Conservation (phyloP, 331 rosid genomes). For the Stylosanthes scabra region DNA sequence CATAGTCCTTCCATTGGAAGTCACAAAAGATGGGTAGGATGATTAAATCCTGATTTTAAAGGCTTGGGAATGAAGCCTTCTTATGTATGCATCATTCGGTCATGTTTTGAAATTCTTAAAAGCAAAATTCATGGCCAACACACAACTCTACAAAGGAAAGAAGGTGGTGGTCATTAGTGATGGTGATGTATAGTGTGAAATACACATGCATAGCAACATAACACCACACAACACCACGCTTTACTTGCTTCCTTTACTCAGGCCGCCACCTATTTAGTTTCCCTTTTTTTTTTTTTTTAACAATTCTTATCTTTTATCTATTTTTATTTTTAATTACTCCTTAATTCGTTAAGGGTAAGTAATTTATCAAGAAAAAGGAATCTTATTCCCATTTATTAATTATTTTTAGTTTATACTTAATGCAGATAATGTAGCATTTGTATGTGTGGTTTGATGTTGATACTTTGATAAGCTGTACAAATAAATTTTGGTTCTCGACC, state of each 20-base stretch:
- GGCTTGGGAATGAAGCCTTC: conserved; percentile 34
- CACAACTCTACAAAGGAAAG: conserved; percentile 25
- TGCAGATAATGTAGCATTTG: not conserved
- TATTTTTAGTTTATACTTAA: not conserved
- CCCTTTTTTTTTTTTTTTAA: not conserved
- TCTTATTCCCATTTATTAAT: not conserved
- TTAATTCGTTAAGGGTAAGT: not conserved
- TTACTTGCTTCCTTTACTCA: conserved; percentile 30
- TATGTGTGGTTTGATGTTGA: not conserved
- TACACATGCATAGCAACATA: conserved; percentile 22
- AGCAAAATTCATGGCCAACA: conserved; percentile 30
- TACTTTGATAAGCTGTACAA: not conserved
- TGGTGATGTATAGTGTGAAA: conserved; percentile 6
- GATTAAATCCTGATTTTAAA: conserved; percentile 25
- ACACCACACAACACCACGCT: conserved; percentile 12
- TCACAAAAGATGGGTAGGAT: conserved; percentile 25
- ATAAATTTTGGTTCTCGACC: not conserved
- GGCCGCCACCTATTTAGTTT: not conserved
- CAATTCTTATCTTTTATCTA: not conserved
- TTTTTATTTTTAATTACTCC: not conserved
- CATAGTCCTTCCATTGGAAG: conserved; percentile 29
- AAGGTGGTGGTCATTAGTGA: conserved; percentile 16
- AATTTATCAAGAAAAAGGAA: not conserved
- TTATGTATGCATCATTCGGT: conserved; percentile 6
- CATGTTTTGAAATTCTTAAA: not conserved